Percentiles rank a stretch among this genome's conserved stretches.
Conservation (phyloP, 495 filamentous ascomycete species). For the Neurospora sp. region DNA sequence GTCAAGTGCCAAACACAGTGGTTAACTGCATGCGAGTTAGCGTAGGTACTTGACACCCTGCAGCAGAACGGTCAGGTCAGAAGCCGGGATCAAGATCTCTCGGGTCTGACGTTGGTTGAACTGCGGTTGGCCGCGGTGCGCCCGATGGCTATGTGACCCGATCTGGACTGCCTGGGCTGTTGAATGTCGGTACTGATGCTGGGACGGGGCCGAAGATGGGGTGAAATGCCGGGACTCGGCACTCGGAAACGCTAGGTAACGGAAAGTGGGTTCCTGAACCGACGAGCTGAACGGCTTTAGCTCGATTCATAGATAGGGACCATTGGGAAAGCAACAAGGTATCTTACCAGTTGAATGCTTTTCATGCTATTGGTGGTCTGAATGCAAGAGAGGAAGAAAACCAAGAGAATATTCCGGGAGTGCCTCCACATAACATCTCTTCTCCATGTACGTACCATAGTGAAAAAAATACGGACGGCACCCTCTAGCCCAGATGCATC, state of each 20-base stretch:
- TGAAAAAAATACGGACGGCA: neutral
- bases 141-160: neutral
- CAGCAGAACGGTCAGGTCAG: neutral
- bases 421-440: too few species aligned
- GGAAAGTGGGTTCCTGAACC: neutral
- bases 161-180: neutral
- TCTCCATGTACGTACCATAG: neutral
- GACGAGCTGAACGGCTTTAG: neutral
- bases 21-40: neutral
- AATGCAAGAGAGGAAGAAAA: neutral
- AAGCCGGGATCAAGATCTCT: neutral
- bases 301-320: neutral
- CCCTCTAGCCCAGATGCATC: neutral
- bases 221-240: neutral
- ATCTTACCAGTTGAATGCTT: neutral
- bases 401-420: neutral
- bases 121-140: neutral
- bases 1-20: neutral
- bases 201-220: neutral
- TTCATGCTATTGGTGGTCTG: neutral
- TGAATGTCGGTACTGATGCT: neutral
- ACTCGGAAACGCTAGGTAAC: neutral
- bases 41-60: neutral
- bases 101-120: neutral
- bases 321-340: neutral